Percentiles rank a stretch among this genome's conserved stretches.
Evolutionary conservation across 768 basidiomycete species (phyloP).

Genomic region (Cystofilobasidium macerans): DNA sequence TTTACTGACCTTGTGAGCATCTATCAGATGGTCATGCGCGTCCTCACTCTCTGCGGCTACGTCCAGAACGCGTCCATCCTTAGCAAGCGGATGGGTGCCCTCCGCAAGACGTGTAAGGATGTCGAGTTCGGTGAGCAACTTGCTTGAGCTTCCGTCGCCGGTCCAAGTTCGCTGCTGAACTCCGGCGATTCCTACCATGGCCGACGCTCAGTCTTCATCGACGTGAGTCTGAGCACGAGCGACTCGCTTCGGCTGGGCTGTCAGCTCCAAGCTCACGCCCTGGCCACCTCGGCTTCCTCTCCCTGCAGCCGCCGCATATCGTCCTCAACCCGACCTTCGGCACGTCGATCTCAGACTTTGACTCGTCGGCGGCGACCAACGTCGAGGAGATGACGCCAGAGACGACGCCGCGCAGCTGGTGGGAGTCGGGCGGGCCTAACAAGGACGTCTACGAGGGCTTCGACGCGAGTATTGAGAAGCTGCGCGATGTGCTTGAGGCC

Average conservation of each 20-base stretch:
- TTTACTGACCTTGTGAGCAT: neutral
- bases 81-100: constrained; percentile 21
- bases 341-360: constrained; percentile 23
- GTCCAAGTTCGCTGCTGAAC: neutral
- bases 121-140: constrained; percentile 24
- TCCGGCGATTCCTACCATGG: too few species aligned
- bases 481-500: constrained; percentile 51
- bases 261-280: neutral
- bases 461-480: constrained; percentile 47
- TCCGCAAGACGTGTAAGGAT: constrained; percentile 21
- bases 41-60: neutral
- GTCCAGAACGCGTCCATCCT: constrained; percentile 24
- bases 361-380: constrained; percentile 16
- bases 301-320: constrained; percentile 25
- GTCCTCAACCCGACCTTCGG: constrained; percentile 22
- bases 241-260: neutral
- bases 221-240: neutral
- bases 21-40: constrained; percentile 1
- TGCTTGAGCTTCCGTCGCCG: neutral
- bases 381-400: constrained; percentile 41
- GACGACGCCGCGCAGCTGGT: constrained; percentile 60
- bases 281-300: neutral
- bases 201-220: constrained; percentile 18
- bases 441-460: constrained; percentile 46
- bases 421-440: constrained; percentile 48